Base-by-base conservation (phyloP, 2,329 filamentous ascomycete species). In the Claviceps africana region DNA sequence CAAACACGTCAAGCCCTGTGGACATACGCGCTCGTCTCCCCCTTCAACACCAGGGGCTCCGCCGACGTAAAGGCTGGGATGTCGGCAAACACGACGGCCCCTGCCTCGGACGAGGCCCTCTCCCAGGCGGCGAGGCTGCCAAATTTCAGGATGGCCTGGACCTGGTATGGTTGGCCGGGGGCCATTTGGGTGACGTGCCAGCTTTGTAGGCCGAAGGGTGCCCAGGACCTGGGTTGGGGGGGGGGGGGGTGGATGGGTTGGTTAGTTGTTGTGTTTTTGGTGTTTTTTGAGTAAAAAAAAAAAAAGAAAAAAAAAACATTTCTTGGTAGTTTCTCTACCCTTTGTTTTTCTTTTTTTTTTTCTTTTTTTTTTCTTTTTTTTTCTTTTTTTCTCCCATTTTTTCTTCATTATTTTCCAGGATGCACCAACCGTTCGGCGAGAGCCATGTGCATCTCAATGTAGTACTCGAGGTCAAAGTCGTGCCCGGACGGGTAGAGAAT, bases 401-500 rank as follows among this genome's bases (percentile, higher is more conserved):
- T n/a, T n/a, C n/a, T n/a, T n/a, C n/a, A n/a, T n/a, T n/a, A n/a
- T n/a, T n/a, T n/a, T n/a, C 10, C 31, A 9, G 15, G 37, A 19
- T 25, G 48, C 2, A 58, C 59, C 51, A 51, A 62, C 60, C 53
- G 43, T 28, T 50, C 33, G 9, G 58, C 58, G 11, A 62, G 56
- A 49, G 60, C 58, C 60, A 62, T 62, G 42, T 62, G 60, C 31
- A 50, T 60, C 45, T 58, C 55, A 8, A 61, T 30, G 47, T 62
- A 62, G 44, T 62, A 62, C 19, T 61, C 54, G 39, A 57, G 51
- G 55, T 62, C 58, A 43, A 62, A 62, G 17, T 57, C 49, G 15
- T 55, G 54, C 48, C 60, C 60, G 30, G 60, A 61, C 0, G 60
- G 60, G 13, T 62, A 62, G 45, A 61, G 45, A 13, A 62, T 60